These are phyloP conservation scores for Leucogyrophana mollusca DNA, from an alignment of 768 basidiomycete species.

Conservation along the genomic window DNA sequence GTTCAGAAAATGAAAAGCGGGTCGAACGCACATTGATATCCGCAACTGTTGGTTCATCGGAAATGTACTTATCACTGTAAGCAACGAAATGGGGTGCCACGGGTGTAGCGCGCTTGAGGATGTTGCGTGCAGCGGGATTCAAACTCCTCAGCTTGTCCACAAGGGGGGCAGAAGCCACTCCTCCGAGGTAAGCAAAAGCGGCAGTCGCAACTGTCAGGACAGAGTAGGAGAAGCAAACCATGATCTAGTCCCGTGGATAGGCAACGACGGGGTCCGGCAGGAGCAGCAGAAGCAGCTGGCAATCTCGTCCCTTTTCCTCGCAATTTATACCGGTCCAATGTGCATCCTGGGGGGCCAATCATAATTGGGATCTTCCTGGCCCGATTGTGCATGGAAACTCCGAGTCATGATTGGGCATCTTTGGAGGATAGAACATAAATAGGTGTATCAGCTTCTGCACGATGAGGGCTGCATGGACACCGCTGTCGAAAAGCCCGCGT, in stretches of 20 bases:
- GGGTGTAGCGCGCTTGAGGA: slow-evolving; percentile 29
- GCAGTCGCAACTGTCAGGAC: slow-evolving; percentile 3
- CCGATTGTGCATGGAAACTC: not conserved
- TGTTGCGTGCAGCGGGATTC: slow-evolving; percentile 17
- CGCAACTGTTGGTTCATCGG: slow-evolving; percentile 43
- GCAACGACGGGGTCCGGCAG: not conserved
- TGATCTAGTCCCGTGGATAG: not conserved
- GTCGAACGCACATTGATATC: slow-evolving; percentile 36
- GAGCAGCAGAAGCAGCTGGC: not conserved
- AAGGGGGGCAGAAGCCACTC: slow-evolving; percentile 14
- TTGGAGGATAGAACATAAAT: not conserved
- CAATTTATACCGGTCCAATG: slow-evolving; percentile 17
- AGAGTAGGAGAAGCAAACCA: slow-evolving; percentile 13
- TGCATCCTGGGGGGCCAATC: not conserved
- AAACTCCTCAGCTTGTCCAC: slow-evolving; percentile 20
- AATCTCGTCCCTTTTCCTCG: not conserved
- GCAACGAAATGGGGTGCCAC: slow-evolving; percentile 50
- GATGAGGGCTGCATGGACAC: slow-evolving; percentile 1
- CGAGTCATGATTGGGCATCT: not conserved
- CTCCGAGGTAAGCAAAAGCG: slow-evolving; percentile 9
- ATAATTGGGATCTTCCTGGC: not conserved
- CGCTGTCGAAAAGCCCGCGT: not conserved
- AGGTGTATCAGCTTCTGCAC: not conserved
- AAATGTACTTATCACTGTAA: slow-evolving; percentile 41
- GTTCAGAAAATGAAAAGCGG: not conserved